Evolutionary conservation across 2,329 filamentous ascomycete genomes (phyloP).

Genomic region (Penicillium sp.): DNA sequence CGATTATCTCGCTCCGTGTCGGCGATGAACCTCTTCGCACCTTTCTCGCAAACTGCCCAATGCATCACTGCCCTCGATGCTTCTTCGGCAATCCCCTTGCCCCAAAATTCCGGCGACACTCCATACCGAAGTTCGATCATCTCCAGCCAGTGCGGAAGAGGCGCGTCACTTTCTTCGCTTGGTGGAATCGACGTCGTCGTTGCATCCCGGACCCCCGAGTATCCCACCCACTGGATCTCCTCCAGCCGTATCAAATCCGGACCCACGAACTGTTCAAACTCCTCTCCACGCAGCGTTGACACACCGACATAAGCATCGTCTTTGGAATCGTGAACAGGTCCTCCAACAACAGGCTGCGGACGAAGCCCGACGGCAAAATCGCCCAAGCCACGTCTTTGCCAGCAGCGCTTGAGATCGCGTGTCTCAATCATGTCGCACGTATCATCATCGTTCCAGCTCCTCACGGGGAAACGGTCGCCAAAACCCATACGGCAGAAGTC

Average conservation of each 20-base stretch:
- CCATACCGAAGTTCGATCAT: conserved; percentile 34
- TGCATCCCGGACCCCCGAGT: conserved; percentile 26
- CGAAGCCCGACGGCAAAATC: conserved; percentile 25
- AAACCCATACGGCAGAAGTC: conserved; percentile 26
- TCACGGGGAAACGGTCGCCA: conserved; percentile 15
- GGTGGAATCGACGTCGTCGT: conserved; percentile 23
- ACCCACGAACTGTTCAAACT: not conserved
- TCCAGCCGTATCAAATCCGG: conserved; percentile 3
- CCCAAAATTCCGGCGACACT: conserved; percentile 25
- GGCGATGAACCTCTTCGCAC: conserved; percentile 27
- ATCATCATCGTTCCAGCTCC: conserved; percentile 23
- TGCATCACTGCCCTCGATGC: conserved; percentile 26
- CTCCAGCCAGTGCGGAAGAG: conserved; percentile 24
- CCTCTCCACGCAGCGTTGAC: conserved; percentile 5
- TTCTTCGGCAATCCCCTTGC: conserved; percentile 25
- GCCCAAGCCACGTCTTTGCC: conserved; percentile 14
- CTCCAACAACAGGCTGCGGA: not conserved
- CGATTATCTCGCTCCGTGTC: conserved; percentile 30
- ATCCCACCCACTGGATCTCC: conserved; percentile 22
- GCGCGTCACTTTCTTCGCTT: conserved; percentile 11
- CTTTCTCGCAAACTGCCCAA: conserved; percentile 23
- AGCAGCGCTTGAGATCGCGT: conserved; percentile 22
- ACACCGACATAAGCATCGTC: not conserved
- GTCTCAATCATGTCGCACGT: conserved; percentile 16
- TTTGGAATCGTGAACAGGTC: not conserved